Percentiles rank a stretch among this genome's conserved stretches.
These are phyloP conservation scores for Rhododendron griersonianum DNA, from an alignment of 148 eudicot genomes.

Conservation along the genomic window DNA sequence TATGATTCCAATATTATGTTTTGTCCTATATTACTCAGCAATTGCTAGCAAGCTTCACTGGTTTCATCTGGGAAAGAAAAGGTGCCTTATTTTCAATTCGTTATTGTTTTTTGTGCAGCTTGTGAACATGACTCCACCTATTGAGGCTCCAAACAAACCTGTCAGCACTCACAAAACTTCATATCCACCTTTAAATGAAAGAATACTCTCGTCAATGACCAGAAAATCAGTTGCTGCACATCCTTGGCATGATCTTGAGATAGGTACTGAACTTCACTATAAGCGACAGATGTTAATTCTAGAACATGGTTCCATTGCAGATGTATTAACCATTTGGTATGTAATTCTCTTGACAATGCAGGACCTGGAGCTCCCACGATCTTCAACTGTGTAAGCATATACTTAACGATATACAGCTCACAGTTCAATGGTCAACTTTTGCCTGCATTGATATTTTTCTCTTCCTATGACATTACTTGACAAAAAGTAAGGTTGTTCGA, in stretches of 20 bases:
- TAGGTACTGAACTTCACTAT: constrained; percentile 36
- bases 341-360: constrained; percentile 25
- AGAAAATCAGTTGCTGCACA: constrained; percentile 75
- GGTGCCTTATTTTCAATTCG: not conserved
- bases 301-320: not conserved
- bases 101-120: constrained; percentile 15
- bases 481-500: not conserved
- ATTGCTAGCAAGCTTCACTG: not conserved
- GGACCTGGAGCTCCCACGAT: constrained; percentile 71
- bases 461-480: not conserved
- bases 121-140: constrained; percentile 49
- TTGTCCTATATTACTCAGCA: not conserved
- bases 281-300: not conserved
- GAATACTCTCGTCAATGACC: constrained; percentile 70
- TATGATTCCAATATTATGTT: not conserved
- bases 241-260: constrained; percentile 93
- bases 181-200: constrained; percentile 55
- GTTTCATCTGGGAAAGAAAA: not conserved
- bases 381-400: constrained; percentile 59
- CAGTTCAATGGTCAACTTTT: not conserved
- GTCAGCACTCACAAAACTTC: constrained; percentile 12
- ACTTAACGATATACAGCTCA: constrained; percentile 5
- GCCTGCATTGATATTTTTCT: constrained; percentile 1
- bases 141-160: constrained; percentile 39
- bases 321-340: not conserved